Base-by-base conservation (phyloP, 2,329 filamentous ascomycete species). In the Podosphaera xanthii region DNA sequence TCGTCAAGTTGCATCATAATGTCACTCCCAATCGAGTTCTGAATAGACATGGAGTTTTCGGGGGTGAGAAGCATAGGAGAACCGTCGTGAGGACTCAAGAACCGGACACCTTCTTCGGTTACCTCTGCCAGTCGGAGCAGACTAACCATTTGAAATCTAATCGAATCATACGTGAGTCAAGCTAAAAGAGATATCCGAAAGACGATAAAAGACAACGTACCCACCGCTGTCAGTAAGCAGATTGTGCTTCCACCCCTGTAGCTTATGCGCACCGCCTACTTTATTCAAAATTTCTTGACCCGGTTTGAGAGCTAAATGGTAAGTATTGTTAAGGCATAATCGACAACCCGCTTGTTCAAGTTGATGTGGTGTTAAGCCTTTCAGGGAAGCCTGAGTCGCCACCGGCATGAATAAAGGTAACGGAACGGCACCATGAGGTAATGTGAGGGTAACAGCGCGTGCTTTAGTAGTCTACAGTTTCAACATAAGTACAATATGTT, bases 1-100 rank as follows among this genome's bases (percentile, higher is more conserved):
- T 98, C 94, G 75, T 98, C 92, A 3, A 98, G 82, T 72, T 98
- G 94, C 94, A 98, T 98, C 64, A 97, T 96, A 66, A 98, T 97
- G 72, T 98, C 92, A 63, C 88, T 94, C 63, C 92, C 92, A 67
- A 98, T 98, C 59, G 85, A 91, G 72, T 98, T 97, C 70, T 98
- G 92, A 2, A 98, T 77, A 9, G 83, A 84, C 66, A 98, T 96
- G 0, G 92, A 97, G 73, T 97, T 91, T 71, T 98, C 94, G 0
- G 92, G 92, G 0, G 92, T 98, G 54, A 98, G 81, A 9, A 98
- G 82, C 92, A 98, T 97, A 6, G 91, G 91, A 2, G 82, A 83
- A 40, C 90, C 89, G 74, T 97, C 92, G 69, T 98, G 92, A 0
- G 92, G 94, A 65, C 87, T 94, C n/a, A 95, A 77, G 69, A 98